These are phyloP conservation scores for Groenewaldozyma sp. DNA, from an alignment of 1,139 yeast genomes.

Conservation along the genomic window DNA sequence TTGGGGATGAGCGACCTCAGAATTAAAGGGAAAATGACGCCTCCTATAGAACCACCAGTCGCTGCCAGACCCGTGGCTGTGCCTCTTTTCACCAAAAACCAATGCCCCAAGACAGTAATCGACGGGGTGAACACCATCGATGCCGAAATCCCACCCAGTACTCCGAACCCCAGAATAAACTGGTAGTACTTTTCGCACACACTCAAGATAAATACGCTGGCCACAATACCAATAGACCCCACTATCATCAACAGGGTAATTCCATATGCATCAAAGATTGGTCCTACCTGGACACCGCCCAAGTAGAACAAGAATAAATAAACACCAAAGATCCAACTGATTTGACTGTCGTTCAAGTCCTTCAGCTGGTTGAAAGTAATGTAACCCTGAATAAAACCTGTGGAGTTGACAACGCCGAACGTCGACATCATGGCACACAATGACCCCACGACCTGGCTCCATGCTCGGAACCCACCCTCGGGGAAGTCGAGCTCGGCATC, in stretches of 20 bases:
- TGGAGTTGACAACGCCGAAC: slow-evolving; percentile 52
- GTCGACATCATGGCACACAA: slow-evolving; percentile 48
- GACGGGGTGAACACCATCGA: slow-evolving; percentile 51
- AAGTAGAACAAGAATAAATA: slow-evolving; percentile 48
- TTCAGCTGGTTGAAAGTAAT: slow-evolving; percentile 41
- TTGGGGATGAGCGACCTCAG: slow-evolving; percentile 38
- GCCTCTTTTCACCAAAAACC: slow-evolving; percentile 49
- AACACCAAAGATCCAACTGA: slow-evolving; percentile 58
- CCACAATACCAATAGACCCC: slow-evolving; percentile 40
- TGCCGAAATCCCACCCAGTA: slow-evolving; percentile 48
- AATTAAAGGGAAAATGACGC: slow-evolving; percentile 49
- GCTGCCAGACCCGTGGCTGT: slow-evolving; percentile 50
- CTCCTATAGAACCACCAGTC: slow-evolving; percentile 57
- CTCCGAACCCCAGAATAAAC: slow-evolving; percentile 49
- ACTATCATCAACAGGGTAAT: slow-evolving; percentile 26
- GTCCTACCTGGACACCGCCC: slow-evolving; percentile 54
- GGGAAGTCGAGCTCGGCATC: slow-evolving; percentile 36
- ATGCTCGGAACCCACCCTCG: slow-evolving; percentile 53
- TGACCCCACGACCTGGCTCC: slow-evolving; percentile 52
- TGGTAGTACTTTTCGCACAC: slow-evolving; percentile 46
- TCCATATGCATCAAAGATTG: slow-evolving; percentile 43
- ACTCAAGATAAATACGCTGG: slow-evolving; percentile 46
- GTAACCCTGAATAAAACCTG: slow-evolving; percentile 56
- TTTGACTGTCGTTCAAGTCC: slow-evolving; percentile 34
- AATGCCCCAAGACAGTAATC: slow-evolving; percentile 54